These are phyloP conservation scores for Pleoardoris graminearum DNA, from an alignment of 2,329 filamentous ascomycete species.

Conservation along the genomic window DNA sequence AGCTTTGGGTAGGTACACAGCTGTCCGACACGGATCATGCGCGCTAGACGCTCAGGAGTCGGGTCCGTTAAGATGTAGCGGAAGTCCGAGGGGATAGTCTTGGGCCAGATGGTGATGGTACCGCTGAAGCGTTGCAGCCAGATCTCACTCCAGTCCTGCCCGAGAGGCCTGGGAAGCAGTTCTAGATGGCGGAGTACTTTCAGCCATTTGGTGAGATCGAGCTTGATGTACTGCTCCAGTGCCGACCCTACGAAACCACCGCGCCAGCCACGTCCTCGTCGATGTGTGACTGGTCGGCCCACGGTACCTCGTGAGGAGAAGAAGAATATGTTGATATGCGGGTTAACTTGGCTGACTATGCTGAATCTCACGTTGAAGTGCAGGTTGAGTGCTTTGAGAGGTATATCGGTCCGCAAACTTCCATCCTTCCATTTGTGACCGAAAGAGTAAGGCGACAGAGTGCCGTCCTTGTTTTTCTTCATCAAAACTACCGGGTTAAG, in stretches of 20 bases:
- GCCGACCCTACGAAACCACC: slow-evolving; percentile 93
- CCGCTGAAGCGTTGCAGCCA: slow-evolving; percentile 96
- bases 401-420: slow-evolving; percentile 90
- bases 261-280: slow-evolving; percentile 90
- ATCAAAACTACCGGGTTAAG: slow-evolving; percentile 93
- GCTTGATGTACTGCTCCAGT: slow-evolving; percentile 90
- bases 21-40: slow-evolving; percentile 89
- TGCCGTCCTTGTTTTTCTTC: slow-evolving; percentile 78
- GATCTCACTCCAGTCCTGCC: slow-evolving; percentile 95
- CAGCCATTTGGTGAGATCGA: slow-evolving; percentile 97
- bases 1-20: slow-evolving; percentile 89
- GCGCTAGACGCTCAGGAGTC: slow-evolving; percentile 70
- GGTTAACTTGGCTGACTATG: slow-evolving; percentile 86
- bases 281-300: slow-evolving; percentile 90
- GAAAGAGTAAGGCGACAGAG: slow-evolving; percentile 86
- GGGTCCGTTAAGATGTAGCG: slow-evolving; percentile 86
- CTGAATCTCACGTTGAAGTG: slow-evolving; percentile 99
- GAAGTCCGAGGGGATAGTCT: slow-evolving; percentile 77
- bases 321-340: slow-evolving; percentile 98
- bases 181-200: slow-evolving; percentile 92
- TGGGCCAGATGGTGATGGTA: slow-evolving; percentile 95
- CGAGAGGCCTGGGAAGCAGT: slow-evolving; percentile 82
- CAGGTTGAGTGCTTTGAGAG: slow-evolving; percentile 88
- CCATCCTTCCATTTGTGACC: slow-evolving; percentile 99
- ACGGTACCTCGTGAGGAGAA: slow-evolving; percentile 93